phyloP scores from a whole-genome alignment of 306 rosid species.

The Erythrophleum fordii region DNA sequence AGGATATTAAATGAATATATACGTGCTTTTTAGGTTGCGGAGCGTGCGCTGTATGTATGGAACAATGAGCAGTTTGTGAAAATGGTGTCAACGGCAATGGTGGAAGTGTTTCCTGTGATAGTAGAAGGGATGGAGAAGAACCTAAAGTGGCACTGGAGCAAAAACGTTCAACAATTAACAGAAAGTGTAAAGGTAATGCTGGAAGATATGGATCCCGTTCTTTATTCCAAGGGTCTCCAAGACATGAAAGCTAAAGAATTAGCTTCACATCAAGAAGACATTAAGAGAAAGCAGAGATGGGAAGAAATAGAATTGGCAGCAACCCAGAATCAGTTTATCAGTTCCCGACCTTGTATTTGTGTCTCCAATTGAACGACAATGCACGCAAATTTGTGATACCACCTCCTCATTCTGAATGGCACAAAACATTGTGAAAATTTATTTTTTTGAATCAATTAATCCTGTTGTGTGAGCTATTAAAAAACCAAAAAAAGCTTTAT shows the following conservation, averaged over 20 bases:
- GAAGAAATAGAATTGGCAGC: slow-evolving; percentile 68
- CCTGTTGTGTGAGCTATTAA: neutral
- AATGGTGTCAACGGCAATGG: slow-evolving; percentile 66
- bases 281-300: slow-evolving; percentile 64
- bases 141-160: slow-evolving; percentile 79
- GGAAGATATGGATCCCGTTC: slow-evolving; percentile 71
- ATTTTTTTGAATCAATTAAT: neutral
- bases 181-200: slow-evolving; percentile 70
- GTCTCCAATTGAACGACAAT: slow-evolving; percentile 45
- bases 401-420: neutral
- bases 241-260: slow-evolving; percentile 51
- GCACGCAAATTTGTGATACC: slow-evolving; percentile 32
- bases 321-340: slow-evolving; percentile 45
- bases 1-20: neutral
- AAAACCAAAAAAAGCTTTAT: neutral
- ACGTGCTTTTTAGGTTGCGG: slow-evolving; percentile 61
- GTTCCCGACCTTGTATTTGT: slow-evolving; percentile 50
- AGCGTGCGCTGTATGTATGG: slow-evolving; percentile 85
- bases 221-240: slow-evolving; percentile 61
- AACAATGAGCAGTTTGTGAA: slow-evolving; percentile 84
- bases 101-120: slow-evolving; percentile 68
- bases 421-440: neutral
- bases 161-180: slow-evolving; percentile 64
- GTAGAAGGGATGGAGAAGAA: slow-evolving; percentile 79
- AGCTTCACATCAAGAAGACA: slow-evolving; percentile 51